phyloP scores from a whole-genome alignment of 2,329 filamentous ascomycete species.

The Pseudogymnoascus sp. region DNA sequence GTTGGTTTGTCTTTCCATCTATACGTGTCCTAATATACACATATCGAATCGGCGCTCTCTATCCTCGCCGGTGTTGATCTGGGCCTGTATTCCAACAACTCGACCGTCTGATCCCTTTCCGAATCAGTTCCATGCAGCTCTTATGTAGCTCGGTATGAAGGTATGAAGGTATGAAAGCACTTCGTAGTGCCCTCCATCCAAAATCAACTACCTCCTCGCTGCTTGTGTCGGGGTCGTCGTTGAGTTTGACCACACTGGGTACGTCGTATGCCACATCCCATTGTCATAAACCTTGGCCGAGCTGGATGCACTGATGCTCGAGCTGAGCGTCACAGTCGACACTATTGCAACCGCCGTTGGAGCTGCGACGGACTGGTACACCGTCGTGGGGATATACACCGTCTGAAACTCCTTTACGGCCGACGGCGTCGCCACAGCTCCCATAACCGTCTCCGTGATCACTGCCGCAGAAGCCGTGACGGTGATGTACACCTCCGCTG shows the following conservation, averaged over 20 bases:
- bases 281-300: slow-evolving; percentile 20
- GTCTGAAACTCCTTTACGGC: slow-evolving; percentile 11
- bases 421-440: slow-evolving; percentile 26
- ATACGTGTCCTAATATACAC: neutral
- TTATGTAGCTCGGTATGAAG: neutral
- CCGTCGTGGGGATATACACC: neutral
- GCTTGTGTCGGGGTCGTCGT: neutral
- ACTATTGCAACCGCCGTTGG: neutral
- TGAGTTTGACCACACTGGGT: slow-evolving; percentile 14
- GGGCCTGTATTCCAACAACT: neutral
- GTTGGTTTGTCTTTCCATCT: neutral
- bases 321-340: neutral
- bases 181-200: neutral
- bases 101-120: neutral
- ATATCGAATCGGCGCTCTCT: neutral
- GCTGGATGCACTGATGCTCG: neutral
- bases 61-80: neutral
- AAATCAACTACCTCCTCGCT: neutral
- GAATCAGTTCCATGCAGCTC: neutral
- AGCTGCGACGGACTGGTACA: neutral
- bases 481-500: slow-evolving; percentile 22
- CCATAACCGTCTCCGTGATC: slow-evolving; percentile 15
- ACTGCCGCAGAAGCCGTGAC: slow-evolving; percentile 20
- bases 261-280: slow-evolving; percentile 27
- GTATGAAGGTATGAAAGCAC: neutral